Percentiles rank a stretch among this genome's conserved stretches.
Conservation (phyloP, 352 stramenopile species). For the Peronospora farinosa region DNA sequence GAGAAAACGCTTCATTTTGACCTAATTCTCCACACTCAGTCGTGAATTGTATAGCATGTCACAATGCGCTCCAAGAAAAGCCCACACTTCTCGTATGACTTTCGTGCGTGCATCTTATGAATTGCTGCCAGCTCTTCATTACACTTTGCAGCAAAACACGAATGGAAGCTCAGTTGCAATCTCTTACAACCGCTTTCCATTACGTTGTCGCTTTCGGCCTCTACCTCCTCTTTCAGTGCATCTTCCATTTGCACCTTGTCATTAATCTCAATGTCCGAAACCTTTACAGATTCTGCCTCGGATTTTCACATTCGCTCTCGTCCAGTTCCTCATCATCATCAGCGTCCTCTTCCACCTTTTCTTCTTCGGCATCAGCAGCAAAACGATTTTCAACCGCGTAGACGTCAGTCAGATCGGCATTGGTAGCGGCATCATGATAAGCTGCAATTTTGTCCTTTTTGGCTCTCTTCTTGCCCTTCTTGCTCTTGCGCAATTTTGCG, state of each 20-base stretch:
- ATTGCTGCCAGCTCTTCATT: too few relatives aligned
- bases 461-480: constrained; percentile 40
- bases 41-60: constrained; percentile 90
- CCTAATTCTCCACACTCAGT: constrained; percentile 90
- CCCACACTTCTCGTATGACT: constrained; percentile 56
- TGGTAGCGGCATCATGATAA: constrained; percentile 80
- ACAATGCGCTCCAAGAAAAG: too few relatives aligned
- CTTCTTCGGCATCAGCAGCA: constrained; percentile 79
- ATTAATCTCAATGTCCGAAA: constrained; percentile 33
- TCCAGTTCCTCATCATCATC: constrained; percentile 51
- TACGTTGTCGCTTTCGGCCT: constrained; percentile 59
- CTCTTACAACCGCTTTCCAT: constrained; percentile 57
- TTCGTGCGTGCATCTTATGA: constrained; percentile 84
- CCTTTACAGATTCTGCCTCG: constrained; percentile 38
- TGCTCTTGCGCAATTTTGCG: constrained; percentile 45
- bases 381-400: too few relatives aligned
- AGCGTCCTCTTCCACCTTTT: constrained; percentile 46
- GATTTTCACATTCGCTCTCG: too few relatives aligned
- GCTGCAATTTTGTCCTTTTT: constrained; percentile 47
- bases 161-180: constrained; percentile 73
- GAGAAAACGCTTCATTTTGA: constrained; percentile 95
- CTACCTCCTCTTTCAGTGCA: constrained; percentile 45
- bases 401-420: too few relatives aligned
- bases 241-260: constrained; percentile 30
- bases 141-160: too few relatives aligned